Conservation (phyloP, 768 basidiomycete genomes). For the Holtermanniella nyarrowii region DNA sequence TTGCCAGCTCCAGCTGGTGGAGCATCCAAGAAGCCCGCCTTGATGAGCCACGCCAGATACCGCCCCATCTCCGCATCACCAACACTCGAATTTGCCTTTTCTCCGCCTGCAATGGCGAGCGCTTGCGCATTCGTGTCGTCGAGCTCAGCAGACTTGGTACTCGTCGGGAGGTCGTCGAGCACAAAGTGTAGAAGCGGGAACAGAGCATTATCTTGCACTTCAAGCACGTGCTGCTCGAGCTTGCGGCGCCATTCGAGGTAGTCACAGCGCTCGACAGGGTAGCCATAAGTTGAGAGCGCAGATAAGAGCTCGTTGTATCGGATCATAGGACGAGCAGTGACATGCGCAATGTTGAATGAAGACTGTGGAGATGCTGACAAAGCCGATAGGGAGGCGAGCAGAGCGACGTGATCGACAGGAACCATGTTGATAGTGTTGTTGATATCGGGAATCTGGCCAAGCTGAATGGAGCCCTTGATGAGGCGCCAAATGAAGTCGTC, state of each 20-base stretch:
- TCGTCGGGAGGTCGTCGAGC: slow-evolving; percentile 90
- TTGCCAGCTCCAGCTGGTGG: slow-evolving; percentile 42
- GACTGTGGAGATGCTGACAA: slow-evolving; percentile 45
- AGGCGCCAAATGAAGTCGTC: slow-evolving; percentile 98
- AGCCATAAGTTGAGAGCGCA: slow-evolving; percentile 68
- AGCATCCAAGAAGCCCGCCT: slow-evolving; percentile 64
- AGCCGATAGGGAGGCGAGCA: slow-evolving; percentile 63
- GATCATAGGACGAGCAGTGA: slow-evolving; percentile 73
- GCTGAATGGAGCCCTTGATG: slow-evolving; percentile 95
- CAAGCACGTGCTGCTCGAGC: slow-evolving; percentile 90
- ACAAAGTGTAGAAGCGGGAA: slow-evolving; percentile 97
- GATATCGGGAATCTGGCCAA: slow-evolving; percentile 93
- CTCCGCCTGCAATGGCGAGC: slow-evolving; percentile 47
- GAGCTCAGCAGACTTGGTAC: slow-evolving; percentile 83
- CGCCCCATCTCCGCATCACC: slow-evolving; percentile 65
- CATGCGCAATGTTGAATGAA: slow-evolving; percentile 46
- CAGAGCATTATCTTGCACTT: slow-evolving; percentile 87
- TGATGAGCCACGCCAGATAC: slow-evolving; percentile 86
- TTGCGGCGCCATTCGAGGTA: slow-evolving; percentile 85
- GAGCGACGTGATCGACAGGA: slow-evolving; percentile 91
- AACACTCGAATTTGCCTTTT: slow-evolving; percentile 51
- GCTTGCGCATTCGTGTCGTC: slow-evolving; percentile 74
- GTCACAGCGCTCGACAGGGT: slow-evolving; percentile 63
- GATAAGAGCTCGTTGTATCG: slow-evolving; percentile 81
- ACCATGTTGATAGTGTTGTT: slow-evolving; percentile 98